These are phyloP conservation scores for Tolypocladium ovalisporum DNA, from an alignment of 2,329 filamentous ascomycete genomes.

Conservation along the genomic window DNA sequence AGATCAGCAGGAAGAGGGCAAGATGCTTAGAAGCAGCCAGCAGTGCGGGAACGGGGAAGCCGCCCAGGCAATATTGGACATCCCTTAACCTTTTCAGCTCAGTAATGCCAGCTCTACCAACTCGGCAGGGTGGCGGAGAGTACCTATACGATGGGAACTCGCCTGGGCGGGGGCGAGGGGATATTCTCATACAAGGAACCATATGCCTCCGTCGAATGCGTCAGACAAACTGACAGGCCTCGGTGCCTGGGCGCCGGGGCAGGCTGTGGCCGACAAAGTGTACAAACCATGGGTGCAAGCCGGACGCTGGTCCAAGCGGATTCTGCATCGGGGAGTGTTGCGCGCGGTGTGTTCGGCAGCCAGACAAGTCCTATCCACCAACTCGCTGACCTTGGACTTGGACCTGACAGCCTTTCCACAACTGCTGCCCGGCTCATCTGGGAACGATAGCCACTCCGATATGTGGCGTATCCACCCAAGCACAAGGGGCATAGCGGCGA, in stretches of 20 bases:
- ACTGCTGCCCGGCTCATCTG: not conserved
- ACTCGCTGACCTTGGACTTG: not conserved
- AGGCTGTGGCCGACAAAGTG: not conserved
- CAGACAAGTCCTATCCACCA: not conserved
- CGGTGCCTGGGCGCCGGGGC: not conserved
- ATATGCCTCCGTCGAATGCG: constrained; percentile 1
- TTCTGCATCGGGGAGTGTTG: not conserved
- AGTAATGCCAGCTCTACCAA: constrained; percentile 4
- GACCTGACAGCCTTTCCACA: not conserved
- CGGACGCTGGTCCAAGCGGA: not conserved
- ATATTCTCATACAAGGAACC: constrained; percentile 8
- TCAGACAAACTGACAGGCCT: not conserved
- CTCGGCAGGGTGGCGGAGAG: constrained; percentile 4
- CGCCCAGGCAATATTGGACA: constrained; percentile 1
- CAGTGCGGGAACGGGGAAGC: not conserved
- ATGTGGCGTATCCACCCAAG: constrained; percentile 7
- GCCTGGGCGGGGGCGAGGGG: constrained; percentile 7
- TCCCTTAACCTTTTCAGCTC: constrained; percentile 4
- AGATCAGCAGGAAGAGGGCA: constrained; percentile 1
- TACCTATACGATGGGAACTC: constrained; percentile 4
- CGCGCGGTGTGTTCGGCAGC: not conserved
- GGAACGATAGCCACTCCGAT: constrained; percentile 2
- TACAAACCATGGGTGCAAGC: not conserved
- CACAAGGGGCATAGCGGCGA: constrained; percentile 7
- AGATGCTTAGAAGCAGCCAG: constrained; percentile 1